phyloP scores from a whole-genome alignment of 148 eudicot genomes.

The Cornus kousa region DNA sequence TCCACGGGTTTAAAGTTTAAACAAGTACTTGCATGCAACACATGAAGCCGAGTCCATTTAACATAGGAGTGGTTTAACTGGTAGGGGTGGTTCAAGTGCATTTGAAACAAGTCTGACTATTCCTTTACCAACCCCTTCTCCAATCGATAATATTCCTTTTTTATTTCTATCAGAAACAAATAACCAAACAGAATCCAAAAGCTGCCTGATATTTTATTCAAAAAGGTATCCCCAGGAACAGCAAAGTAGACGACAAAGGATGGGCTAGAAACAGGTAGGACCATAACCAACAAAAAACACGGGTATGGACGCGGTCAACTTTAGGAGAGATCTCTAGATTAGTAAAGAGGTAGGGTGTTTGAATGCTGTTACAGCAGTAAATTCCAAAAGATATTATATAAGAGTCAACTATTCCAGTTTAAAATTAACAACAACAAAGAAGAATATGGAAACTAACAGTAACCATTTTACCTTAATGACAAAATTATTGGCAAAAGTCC shows the following conservation, averaged over 20 bases:
- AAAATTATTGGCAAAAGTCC: slow-evolving; percentile 71
- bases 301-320: neutral
- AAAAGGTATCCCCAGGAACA: neutral
- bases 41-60: no score
- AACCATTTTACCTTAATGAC: slow-evolving; percentile 65
- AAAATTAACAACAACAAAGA: slow-evolving; percentile 1
- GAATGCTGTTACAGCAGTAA: neutral
- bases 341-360: no score
- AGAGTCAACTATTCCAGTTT: neutral
- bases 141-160: no score
- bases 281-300: neutral
- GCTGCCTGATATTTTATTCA: neutral
- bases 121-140: no score
- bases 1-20: no score
- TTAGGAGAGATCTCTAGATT: neutral
- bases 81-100: no score
- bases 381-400: neutral
- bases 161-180: no score
- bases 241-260: neutral
- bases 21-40: no score
- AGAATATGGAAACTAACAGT: neutral
- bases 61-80: no score
- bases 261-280: neutral
- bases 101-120: no score
- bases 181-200: no score